These are phyloP conservation scores for Wickerhamiella shivajii DNA, from an alignment of 805 yeast species.

Conservation along the genomic window DNA sequence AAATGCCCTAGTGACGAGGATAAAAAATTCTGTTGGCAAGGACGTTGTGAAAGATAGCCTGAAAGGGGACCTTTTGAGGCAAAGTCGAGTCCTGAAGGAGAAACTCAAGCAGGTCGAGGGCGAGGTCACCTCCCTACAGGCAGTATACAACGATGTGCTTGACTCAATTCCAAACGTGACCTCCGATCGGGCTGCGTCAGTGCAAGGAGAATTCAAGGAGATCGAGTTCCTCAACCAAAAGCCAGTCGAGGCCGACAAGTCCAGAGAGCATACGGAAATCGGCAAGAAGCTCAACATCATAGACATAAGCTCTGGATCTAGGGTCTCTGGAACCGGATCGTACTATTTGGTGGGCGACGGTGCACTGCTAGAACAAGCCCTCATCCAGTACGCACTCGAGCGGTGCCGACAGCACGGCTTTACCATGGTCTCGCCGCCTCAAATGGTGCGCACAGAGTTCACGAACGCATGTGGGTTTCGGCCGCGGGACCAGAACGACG, in stretches of 20 bases:
- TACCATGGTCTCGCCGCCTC: conserved; percentile 63
- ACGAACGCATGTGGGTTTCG: conserved; percentile 86
- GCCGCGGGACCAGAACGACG: conserved; percentile 79
- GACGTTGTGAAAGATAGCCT: conserved; percentile 9
- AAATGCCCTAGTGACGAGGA: conserved; percentile 11
- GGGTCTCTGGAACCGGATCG: conserved; percentile 50
- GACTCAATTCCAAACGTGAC: conserved; percentile 24
- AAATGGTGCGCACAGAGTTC: conserved; percentile 63
- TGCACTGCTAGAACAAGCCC: conserved; percentile 78
- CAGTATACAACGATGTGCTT: conserved; percentile 11
- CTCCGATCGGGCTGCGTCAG: conserved; percentile 12
- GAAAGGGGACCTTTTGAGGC: conserved; percentile 14
- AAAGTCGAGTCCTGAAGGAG: conserved; percentile 13
- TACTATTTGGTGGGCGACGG: conserved; percentile 75
- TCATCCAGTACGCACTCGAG: conserved; percentile 61
- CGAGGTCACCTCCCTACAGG: conserved; percentile 9
- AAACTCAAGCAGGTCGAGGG: conserved; percentile 13
- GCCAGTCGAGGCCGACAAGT: background rate
- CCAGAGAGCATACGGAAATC: conserved; percentile 52
- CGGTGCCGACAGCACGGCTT: conserved; percentile 57
- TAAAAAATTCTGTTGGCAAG: conserved; percentile 6
- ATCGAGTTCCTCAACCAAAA: conserved; percentile 16
- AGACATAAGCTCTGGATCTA: conserved; percentile 59
- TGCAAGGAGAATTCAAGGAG: conserved; percentile 13
- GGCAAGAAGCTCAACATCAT: conserved; percentile 51